These are phyloP conservation scores for Cordyceps fumosorosea DNA, from an alignment of 2,329 filamentous ascomycete species.

Conservation along the genomic window DNA sequence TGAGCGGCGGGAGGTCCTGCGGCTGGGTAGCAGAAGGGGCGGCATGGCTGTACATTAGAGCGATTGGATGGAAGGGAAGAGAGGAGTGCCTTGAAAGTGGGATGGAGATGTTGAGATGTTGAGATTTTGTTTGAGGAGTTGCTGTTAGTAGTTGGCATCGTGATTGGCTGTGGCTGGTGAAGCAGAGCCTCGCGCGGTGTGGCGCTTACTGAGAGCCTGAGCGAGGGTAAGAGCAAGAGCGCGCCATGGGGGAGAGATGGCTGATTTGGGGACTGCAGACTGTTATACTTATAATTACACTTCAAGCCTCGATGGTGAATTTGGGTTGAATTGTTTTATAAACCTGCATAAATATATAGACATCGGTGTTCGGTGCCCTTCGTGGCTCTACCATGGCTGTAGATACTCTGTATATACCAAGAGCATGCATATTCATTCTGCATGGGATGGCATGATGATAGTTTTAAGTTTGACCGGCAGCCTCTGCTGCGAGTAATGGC, in stretches of 20 bases:
- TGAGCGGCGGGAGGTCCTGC: too few species aligned
- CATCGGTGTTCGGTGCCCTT: too few species aligned
- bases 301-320: too few species aligned
- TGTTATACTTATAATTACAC: neutral
- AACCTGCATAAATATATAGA: too few species aligned
- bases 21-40: neutral
- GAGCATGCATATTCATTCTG: too few species aligned
- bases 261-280: too few species aligned
- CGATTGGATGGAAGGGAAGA: neutral
- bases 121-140: neutral
- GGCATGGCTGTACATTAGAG: too few species aligned
- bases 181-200: neutral
- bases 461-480: too few species aligned
- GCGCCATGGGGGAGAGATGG: neutral
- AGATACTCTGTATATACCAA: too few species aligned
- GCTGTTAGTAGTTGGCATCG: neutral
- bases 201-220: neutral
- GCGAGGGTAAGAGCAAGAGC: neutral
- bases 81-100: neutral
- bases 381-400: too few species aligned
- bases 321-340: too few species aligned
- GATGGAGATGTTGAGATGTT: neutral
- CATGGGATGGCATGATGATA: too few species aligned
- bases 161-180: neutral
- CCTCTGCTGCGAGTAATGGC: neutral